phyloP scores from a whole-genome alignment of 768 basidiomycete species.

The Termitomyces sp. region DNA sequence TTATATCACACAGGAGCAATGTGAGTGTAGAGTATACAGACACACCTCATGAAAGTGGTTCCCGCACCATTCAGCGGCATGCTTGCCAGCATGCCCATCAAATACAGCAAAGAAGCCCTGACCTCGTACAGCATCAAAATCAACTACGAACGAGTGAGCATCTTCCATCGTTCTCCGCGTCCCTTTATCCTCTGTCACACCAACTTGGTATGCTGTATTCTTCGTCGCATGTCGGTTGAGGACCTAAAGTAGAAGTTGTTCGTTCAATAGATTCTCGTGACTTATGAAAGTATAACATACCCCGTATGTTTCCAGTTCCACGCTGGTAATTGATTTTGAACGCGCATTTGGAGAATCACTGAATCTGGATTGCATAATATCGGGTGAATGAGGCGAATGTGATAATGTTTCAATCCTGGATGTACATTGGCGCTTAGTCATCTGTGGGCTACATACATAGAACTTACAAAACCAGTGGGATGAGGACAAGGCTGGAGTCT shows the following conservation, averaged over 20 bases:
- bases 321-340: conserved; percentile 76
- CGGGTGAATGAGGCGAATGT: neutral
- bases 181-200: conserved; percentile 82
- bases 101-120: conserved; percentile 99
- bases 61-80: conserved; percentile 99
- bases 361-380: conserved; percentile 33
- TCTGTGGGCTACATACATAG: neutral
- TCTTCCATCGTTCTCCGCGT: conserved; percentile 95
- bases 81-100: conserved; percentile 97
- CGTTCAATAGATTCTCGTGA: neutral
- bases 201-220: conserved; percentile 63
- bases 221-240: conserved; percentile 72
- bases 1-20: neutral
- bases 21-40: conserved; percentile 1
- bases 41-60: conserved; percentile 88
- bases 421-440: neutral
- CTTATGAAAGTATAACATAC: conserved; percentile 35
- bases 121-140: conserved; percentile 85
- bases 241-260: conserved; percentile 32
- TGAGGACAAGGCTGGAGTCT: neutral
- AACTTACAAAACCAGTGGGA: neutral
- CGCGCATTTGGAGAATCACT: conserved; percentile 71
- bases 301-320: conserved; percentile 71
- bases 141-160: conserved; percentile 92
- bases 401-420: neutral